Conservation (phyloP, 345 rosid genomes). For the Citrus sp. region DNA sequence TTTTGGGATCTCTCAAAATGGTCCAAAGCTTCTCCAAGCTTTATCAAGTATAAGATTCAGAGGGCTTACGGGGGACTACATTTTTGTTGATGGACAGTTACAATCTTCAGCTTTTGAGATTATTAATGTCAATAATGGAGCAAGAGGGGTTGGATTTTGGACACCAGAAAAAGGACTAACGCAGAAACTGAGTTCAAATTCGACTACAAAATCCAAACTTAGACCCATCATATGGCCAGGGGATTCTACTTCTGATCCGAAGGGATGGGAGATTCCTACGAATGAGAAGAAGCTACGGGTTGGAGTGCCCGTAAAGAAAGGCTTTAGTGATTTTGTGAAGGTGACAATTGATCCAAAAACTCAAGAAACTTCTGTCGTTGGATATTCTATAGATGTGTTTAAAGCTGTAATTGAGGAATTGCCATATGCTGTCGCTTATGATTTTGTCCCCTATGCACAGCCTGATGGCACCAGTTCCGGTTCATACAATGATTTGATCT, state of each 20-base stretch:
- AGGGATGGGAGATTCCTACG: constrained; percentile 52
- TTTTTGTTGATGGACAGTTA: constrained; percentile 29
- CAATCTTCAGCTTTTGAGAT: constrained; percentile 37
- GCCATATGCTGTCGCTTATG: constrained; percentile 43
- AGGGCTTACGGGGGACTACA: constrained; percentile 43
- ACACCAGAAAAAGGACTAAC: constrained; percentile 30
- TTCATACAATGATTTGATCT: constrained; percentile 32
- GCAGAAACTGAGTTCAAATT: constrained; percentile 18
- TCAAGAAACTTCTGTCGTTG: constrained; percentile 1
- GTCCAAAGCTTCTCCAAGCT: constrained; percentile 30
- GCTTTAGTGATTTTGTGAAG: constrained; percentile 35
- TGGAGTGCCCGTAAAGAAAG: constrained; percentile 39
- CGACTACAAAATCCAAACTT: constrained; percentile 22
- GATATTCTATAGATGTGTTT: constrained; percentile 48
- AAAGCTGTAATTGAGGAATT: constrained; percentile 33
- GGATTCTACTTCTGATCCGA: constrained; percentile 25
- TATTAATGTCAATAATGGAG: constrained; percentile 30
- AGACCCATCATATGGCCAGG: constrained; percentile 41
- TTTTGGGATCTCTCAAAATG: constrained; percentile 38
- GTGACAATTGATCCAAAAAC: constrained; percentile 26
- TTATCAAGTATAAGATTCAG: constrained; percentile 28
- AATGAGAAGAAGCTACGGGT: constrained; percentile 36
- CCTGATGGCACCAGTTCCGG: constrained; percentile 23
- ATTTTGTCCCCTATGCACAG: constrained; percentile 28
- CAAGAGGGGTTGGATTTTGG: constrained; percentile 47